Percentiles rank a stretch among this genome's conserved stretches.
Evolutionary conservation across 2,329 filamentous ascomycete species (phyloP).

Genomic region (Rachicladosporium sp.): DNA sequence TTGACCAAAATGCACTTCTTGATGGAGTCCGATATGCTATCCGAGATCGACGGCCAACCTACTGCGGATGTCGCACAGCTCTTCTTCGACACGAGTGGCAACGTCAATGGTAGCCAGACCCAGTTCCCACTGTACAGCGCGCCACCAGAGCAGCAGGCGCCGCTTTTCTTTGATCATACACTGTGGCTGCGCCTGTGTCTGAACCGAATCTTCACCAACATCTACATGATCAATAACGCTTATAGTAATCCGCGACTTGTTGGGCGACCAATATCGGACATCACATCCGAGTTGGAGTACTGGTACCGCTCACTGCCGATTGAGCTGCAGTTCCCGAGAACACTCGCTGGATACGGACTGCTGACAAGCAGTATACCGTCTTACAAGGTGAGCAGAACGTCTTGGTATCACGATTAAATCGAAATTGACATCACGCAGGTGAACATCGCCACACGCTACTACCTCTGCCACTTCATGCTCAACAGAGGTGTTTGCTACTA

Average conservation of each 20-base stretch:
- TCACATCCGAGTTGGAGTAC: slow-evolving; percentile 4
- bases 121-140: slow-evolving; percentile 4
- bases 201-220: slow-evolving; percentile 4
- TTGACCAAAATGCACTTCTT: slow-evolving; percentile 6
- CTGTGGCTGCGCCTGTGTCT: slow-evolving; percentile 6
- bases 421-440: background rate
- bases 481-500: slow-evolving; percentile 5
- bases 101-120: slow-evolving; percentile 5
- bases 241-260: slow-evolving; percentile 5
- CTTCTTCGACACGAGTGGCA: slow-evolving; percentile 5
- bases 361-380: slow-evolving; percentile 5
- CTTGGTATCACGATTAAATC: background rate
- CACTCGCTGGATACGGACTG: slow-evolving; percentile 4
- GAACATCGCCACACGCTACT: slow-evolving; percentile 4
- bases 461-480: slow-evolving; percentile 5
- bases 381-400: slow-evolving; percentile 2
- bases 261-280: slow-evolving; percentile 4
- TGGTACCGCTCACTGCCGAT: slow-evolving; percentile 5
- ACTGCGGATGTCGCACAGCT: slow-evolving; percentile 3
- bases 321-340: slow-evolving; percentile 5
- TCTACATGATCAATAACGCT: slow-evolving; percentile 6
- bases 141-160: slow-evolving; percentile 5
- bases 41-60: slow-evolving; percentile 6
- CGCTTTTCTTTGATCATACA: slow-evolving; percentile 6
- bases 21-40: slow-evolving; percentile 5